Evolutionary conservation across 2,329 filamentous ascomycete genomes (phyloP).

Genomic region (Fusarium continuum): DNA sequence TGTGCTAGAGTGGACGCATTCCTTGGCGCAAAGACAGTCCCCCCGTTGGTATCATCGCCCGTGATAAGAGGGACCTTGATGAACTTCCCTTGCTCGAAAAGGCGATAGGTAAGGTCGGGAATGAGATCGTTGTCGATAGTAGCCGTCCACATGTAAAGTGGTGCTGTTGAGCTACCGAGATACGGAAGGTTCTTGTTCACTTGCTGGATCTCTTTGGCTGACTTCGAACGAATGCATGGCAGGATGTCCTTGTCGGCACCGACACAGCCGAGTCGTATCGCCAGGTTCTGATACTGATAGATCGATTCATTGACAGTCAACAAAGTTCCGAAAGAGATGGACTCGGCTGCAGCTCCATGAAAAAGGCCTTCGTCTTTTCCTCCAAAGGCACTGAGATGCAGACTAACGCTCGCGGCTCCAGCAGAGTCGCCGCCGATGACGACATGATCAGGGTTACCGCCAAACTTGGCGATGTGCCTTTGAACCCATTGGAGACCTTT

Average conservation of each 20-base stretch:
- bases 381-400: constrained; percentile 68
- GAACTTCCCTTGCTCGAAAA: constrained; percentile 60
- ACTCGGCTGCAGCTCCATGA: constrained; percentile 60
- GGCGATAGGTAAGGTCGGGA: constrained; percentile 58
- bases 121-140: constrained; percentile 64
- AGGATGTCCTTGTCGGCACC: constrained; percentile 49
- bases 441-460: constrained; percentile 73
- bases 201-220: constrained; percentile 53
- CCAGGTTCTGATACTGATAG: constrained; percentile 62
- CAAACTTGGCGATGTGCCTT: constrained; percentile 71
- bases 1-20: constrained; percentile 45
- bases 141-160: constrained; percentile 64
- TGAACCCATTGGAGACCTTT: constrained; percentile 77
- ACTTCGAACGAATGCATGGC: constrained; percentile 56
- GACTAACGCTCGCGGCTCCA: constrained; percentile 70
- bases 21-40: constrained; percentile 48
- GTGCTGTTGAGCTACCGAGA: constrained; percentile 44
- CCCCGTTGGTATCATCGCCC: constrained; percentile 52
- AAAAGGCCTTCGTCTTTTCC: constrained; percentile 60
- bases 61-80: constrained; percentile 63
- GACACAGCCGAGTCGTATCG: constrained; percentile 54
- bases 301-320: constrained; percentile 57
- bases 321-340: constrained; percentile 61
- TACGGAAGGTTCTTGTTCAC: constrained; percentile 53
- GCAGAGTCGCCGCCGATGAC: constrained; percentile 75